Base-by-base conservation (phyloP, 306 rosid genomes). In the Inga laurina region DNA sequence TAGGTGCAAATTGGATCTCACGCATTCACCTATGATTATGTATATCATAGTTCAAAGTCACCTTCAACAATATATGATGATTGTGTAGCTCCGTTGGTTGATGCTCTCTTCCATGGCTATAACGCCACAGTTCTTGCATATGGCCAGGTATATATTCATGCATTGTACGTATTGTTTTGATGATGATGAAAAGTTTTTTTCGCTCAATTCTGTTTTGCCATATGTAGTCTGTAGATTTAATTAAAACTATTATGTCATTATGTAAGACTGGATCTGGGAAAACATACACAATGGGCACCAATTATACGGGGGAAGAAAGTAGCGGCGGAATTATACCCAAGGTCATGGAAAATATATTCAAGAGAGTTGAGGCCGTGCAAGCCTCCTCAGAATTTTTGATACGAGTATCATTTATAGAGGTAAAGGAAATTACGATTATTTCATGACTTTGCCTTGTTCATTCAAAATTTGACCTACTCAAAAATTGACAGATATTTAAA, bases 71-170 rank as follows among this genome's bases (percentile, higher is more conserved):
- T 94, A 11, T 97, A 88, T n/a, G 91, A 91, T 1, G 97, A 92
- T 70, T 91, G 97, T 16, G 99, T 97, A 16, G 92, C 95, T 85
- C 98, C 98, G 1, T 87, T 97, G 3, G 97, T 97, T 13, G 97
- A 94, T 59, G 98, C 98, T 0, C 89, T 97, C 10, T 89, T 91
- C 75, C 89, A 89, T 67, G 99, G 99, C 7, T 97, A 97, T 74
- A 97, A 97, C 81, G 98, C 99, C 39, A 97, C 99, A 0, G 99
- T 97, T 67, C 97, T 97, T 65, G 99, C 99, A 4, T 97, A 92
- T 76, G 99, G 99, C 8, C 99, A 97, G 99, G 99, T 97, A 68
- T 49, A 16, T 39, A 49, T 69, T 82, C 66, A 27, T 32, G 10
- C 21, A 3, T 22, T 61, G 66, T 15, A 64, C 13, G 12, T 22